phyloP scores from a whole-genome alignment of 192 early-diverging fungal species.

The Umbelopsis sp. region DNA sequence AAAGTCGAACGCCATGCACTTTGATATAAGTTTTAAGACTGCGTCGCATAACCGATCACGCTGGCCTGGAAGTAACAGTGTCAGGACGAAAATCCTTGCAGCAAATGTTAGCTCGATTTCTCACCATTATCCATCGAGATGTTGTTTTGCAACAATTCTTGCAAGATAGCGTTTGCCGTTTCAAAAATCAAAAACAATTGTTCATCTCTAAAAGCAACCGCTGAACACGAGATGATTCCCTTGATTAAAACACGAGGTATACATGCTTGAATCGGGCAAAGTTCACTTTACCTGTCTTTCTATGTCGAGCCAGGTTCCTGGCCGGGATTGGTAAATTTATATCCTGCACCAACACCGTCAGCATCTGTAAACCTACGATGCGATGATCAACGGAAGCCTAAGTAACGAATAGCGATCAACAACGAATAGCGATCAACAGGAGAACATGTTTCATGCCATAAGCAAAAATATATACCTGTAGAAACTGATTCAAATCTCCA shows the following conservation, averaged over 20 bases:
- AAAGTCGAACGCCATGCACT: slow-evolving; percentile 82
- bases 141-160: slow-evolving; percentile 37
- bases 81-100: background rate
- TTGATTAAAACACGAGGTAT: background rate
- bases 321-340: slow-evolving; percentile 67
- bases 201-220: slow-evolving; percentile 50
- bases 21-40: slow-evolving; percentile 61
- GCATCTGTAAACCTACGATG: slow-evolving; percentile 68
- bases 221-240: slow-evolving; percentile 19
- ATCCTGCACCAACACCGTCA: slow-evolving; percentile 71
- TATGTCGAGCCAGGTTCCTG: slow-evolving; percentile 65
- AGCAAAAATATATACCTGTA: slow-evolving; percentile 50
- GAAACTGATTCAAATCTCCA: slow-evolving; percentile 57
- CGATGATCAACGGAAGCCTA: slow-evolving; percentile 59
- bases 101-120: background rate
- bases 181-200: slow-evolving; percentile 41
- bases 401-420: background rate
- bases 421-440: background rate
- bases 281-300: slow-evolving; percentile 61
- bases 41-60: slow-evolving; percentile 48
- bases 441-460: background rate
- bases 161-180: slow-evolving; percentile 43
- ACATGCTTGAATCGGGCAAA: background rate
- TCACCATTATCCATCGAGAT: slow-evolving; percentile 49
- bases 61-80: slow-evolving; percentile 30